phyloP scores from a whole-genome alignment of 139 green algal species.

The Trebouxia sp. region DNA sequence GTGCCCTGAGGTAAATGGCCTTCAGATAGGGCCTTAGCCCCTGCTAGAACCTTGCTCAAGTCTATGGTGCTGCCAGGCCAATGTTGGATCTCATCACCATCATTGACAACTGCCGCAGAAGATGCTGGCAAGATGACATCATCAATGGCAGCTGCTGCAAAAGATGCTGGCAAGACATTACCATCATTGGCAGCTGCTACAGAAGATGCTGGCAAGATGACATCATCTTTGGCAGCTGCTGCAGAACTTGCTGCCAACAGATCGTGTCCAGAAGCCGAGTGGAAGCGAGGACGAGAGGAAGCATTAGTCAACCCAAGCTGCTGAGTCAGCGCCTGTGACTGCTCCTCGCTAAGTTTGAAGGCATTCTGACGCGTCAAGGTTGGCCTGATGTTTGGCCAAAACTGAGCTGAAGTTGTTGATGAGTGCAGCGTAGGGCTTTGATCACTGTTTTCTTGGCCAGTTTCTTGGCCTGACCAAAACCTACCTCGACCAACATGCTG shows the following conservation, averaged over 20 bases:
- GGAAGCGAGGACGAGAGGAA: neutral
- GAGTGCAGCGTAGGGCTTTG: neutral
- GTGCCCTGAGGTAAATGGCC: neutral
- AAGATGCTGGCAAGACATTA: neutral
- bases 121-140: neutral
- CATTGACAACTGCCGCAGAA: no score
- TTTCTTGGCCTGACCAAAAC: neutral
- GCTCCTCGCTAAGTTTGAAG: slow-evolving; percentile 16
- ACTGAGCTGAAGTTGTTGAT: neutral
- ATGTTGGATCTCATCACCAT: no score
- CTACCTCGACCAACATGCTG: neutral
- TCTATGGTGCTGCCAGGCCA: neutral
- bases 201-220: neutral
- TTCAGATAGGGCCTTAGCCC: neutral
- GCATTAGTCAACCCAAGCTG: neutral
- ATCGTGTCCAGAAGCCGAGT: neutral
- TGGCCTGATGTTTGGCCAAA: neutral
- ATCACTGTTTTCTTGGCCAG: no score
- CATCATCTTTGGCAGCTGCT: neutral
- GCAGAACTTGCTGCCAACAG: neutral
- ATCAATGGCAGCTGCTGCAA: neutral
- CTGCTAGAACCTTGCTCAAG: neutral
- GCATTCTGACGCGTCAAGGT: neutral
- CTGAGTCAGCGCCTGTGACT: slow-evolving; percentile 14
- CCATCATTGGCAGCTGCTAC: neutral